Evolutionary conservation across 75 land plant species (phyloP).

Genomic region (Azolla pinnata): DNA sequence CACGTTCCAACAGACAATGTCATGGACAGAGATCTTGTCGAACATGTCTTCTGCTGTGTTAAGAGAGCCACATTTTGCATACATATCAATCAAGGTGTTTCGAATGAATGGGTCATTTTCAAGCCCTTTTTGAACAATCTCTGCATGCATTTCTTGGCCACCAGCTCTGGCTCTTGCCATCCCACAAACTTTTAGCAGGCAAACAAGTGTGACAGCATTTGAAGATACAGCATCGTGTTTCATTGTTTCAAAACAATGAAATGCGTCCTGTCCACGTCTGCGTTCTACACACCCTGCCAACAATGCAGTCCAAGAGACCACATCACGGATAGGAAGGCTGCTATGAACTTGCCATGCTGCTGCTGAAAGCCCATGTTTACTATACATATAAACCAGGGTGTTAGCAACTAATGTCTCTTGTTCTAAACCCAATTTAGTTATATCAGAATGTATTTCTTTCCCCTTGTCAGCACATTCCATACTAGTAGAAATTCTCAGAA

Average conservation of each 20-base stretch:
- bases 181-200: not conserved
- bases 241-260: constrained; percentile 5
- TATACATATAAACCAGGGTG: constrained; percentile 16
- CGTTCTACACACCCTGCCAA: constrained; percentile 7
- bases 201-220: not conserved
- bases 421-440: constrained; percentile 11
- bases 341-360: constrained; percentile 13
- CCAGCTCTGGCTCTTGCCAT: not conserved
- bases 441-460: constrained; percentile 3
- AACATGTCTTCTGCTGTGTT: constrained; percentile 37
- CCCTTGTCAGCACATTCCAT: constrained; percentile 1
- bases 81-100: constrained; percentile 40
- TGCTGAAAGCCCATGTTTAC: constrained; percentile 10
- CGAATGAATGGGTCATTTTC: constrained; percentile 17
- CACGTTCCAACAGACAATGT: constrained; percentile 55
- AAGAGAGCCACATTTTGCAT: constrained; percentile 39
- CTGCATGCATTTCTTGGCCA: not conserved
- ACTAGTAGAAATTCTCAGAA: constrained; percentile 35
- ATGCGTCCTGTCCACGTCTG: constrained; percentile 1
- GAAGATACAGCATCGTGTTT: constrained; percentile 2
- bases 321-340: constrained; percentile 17
- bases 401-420: constrained; percentile 5
- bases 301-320: constrained; percentile 1
- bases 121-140: not conserved
- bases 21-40: constrained; percentile 27